Evolutionary conservation across 2,329 filamentous ascomycete species (phyloP).

Genomic region (Huntiella omanensis): DNA sequence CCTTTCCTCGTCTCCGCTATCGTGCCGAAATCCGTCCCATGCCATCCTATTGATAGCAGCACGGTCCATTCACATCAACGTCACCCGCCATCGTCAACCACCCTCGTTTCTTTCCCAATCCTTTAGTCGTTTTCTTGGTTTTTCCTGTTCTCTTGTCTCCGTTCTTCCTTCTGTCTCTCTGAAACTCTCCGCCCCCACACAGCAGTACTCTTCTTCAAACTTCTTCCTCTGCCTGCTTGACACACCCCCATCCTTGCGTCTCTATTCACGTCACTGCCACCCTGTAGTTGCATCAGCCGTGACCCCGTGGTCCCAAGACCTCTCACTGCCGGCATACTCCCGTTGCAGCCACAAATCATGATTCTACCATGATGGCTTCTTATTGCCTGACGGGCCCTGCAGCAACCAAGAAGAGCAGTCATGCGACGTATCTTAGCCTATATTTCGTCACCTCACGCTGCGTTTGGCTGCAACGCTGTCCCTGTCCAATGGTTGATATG

Average conservation of each 20-base stretch:
- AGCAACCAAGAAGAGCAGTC: too few relatives aligned
- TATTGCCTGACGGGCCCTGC: too few relatives aligned
- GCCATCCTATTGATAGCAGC: neutral
- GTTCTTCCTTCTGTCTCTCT: neutral
- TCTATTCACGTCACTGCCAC: constrained; percentile 1
- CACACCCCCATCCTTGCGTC: neutral
- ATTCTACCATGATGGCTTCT: too few relatives aligned
- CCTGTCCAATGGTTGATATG: neutral
- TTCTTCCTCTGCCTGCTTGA: neutral
- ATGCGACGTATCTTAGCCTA: too few relatives aligned
- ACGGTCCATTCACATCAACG: neutral
- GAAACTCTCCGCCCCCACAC: neutral
- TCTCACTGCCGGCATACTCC: too few relatives aligned
- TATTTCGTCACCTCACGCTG: too few relatives aligned
- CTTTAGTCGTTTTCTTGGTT: neutral
- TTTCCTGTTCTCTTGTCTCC: neutral
- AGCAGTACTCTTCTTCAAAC: neutral
- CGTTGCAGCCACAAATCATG: too few relatives aligned
- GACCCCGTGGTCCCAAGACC: neutral
- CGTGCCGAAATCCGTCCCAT: neutral
- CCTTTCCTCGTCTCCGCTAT: neutral
- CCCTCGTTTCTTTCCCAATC: neutral
- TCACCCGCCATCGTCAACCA: neutral
- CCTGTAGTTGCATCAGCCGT: neutral
- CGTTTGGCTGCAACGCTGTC: too few relatives aligned